Percentiles rank a stretch among this genome's conserved stretches.
Evolutionary conservation across 768 basidiomycete species (phyloP).

Genomic region (Tulasnella sp.): DNA sequence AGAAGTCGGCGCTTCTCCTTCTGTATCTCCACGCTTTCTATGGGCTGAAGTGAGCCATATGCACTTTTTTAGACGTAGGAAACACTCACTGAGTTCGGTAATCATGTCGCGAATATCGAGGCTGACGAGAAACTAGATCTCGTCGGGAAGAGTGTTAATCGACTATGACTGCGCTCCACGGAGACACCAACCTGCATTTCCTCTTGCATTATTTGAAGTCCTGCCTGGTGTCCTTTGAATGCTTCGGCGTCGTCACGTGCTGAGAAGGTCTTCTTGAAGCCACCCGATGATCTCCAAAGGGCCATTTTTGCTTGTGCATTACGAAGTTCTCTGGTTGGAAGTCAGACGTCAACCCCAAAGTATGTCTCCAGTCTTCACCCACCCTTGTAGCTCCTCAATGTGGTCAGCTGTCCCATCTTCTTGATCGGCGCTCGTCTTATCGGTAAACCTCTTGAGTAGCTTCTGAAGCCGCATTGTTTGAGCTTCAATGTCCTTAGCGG

Average conservation of each 20-base stretch:
- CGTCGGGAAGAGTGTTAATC: not conserved
- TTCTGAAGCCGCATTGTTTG: too few species aligned
- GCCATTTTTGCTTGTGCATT: not conserved
- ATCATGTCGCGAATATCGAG: not conserved
- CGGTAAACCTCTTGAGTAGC: too few species aligned
- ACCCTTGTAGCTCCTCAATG: too few species aligned
- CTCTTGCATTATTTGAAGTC: not conserved
- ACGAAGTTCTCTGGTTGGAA: not conserved
- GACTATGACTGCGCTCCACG: not conserved
- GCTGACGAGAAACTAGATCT: not conserved
- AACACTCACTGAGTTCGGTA: not conserved
- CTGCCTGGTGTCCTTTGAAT: not conserved
- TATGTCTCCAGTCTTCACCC: too few species aligned
- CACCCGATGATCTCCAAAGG: not conserved
- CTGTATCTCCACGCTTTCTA: not conserved
- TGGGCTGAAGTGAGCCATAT: not conserved
- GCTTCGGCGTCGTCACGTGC: not conserved
- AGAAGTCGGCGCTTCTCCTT: not conserved
- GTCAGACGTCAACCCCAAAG: not conserved
- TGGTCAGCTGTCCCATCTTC: too few species aligned
- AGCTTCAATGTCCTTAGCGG: not conserved
- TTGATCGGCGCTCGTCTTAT: too few species aligned
- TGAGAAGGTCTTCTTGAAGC: not conserved
- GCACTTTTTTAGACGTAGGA: not conserved
- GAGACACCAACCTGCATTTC: not conserved